Percentiles rank a stretch among this genome's conserved stretches.
Evolutionary conservation across 495 filamentous ascomycete genomes (phyloP).

Genomic region (Penicillium robsamsonii): DNA sequence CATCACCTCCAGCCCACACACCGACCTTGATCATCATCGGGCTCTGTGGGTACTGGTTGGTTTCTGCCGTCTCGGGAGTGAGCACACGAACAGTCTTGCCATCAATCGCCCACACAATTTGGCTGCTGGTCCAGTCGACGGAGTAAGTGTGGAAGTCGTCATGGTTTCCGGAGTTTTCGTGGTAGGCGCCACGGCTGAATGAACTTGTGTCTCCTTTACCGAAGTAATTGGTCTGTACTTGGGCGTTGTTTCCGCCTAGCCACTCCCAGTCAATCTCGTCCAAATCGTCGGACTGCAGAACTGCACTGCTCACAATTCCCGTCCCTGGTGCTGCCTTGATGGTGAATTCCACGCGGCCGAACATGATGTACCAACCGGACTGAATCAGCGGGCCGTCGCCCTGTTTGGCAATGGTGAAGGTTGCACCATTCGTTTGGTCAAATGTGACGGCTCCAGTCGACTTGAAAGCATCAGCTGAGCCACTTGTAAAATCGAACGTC

Average conservation of each 20-base stretch:
- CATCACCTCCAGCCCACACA: conserved; percentile 84
- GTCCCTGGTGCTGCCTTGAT: conserved; percentile 61
- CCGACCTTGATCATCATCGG: conserved; percentile 83
- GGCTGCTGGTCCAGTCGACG: conserved; percentile 73
- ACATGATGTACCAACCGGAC: conserved; percentile 75
- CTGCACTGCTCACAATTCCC: conserved; percentile 72
- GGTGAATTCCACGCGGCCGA: conserved; percentile 57
- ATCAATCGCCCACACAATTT: conserved; percentile 74
- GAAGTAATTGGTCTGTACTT: conserved; percentile 80
- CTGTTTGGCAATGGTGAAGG: conserved; percentile 77
- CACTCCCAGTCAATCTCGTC: conserved; percentile 94
- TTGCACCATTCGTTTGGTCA: conserved; percentile 65
- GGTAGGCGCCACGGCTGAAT: conserved; percentile 61
- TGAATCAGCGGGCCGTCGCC: conserved; percentile 83
- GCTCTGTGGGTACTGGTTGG: conserved; percentile 75
- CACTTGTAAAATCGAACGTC: conserved; percentile 75
- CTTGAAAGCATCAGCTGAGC: conserved; percentile 66
- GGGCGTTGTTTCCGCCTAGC: conserved; percentile 60
- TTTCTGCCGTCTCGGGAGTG: conserved; percentile 59
- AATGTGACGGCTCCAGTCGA: conserved; percentile 65
- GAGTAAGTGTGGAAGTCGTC: conserved; percentile 76
- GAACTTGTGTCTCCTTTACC: conserved; percentile 73
- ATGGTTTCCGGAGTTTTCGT: conserved; percentile 50
- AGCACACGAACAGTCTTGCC: conserved; percentile 64
- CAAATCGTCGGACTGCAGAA: conserved; percentile 78